Conservation (phyloP, 2,329 filamentous ascomycete genomes). For the Blastomyces percursus region DNA sequence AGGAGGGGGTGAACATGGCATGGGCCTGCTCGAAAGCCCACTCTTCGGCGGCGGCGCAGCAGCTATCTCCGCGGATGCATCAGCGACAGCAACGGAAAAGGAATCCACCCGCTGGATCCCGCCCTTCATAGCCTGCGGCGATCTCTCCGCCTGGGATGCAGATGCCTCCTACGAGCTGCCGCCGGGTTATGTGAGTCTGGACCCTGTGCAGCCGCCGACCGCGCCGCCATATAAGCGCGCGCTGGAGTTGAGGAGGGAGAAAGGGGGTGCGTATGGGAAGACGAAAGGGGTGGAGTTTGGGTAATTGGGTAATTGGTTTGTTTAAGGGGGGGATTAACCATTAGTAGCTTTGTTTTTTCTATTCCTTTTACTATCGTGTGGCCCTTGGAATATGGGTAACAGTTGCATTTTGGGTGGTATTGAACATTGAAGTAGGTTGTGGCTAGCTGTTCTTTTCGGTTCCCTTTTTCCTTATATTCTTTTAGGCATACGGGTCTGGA, state of each 20-base stretch:
- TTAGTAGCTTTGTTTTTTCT: background rate
- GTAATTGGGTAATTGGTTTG: background rate
- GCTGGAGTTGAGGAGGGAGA: constrained; percentile 66
- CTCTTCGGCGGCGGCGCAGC: too few relatives aligned
- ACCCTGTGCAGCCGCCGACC: constrained; percentile 89
- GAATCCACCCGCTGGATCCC: constrained; percentile 76
- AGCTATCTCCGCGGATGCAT: constrained; percentile 24
- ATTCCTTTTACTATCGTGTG: background rate
- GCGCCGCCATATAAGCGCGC: constrained; percentile 91
- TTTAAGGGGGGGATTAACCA: background rate
- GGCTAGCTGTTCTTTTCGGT: background rate
- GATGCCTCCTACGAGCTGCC: constrained; percentile 90
- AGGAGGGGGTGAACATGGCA: constrained; percentile 7
- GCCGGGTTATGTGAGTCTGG: constrained; percentile 72
- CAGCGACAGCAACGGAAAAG: constrained; percentile 23
- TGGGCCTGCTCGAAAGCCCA: constrained; percentile 23
- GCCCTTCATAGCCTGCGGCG: constrained; percentile 93
- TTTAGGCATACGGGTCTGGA: background rate
- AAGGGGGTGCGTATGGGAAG: constrained; percentile 68
- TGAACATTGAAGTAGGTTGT: background rate
- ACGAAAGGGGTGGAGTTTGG: constrained; percentile 38
- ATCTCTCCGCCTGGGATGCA: constrained; percentile 87
- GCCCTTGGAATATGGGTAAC: background rate
- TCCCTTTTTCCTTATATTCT: too few relatives aligned
- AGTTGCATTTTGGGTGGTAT: background rate